Evolutionary conservation across 2,329 filamentous ascomycete genomes (phyloP).

Genomic region (Aotearoamyces nothofagi): DNA sequence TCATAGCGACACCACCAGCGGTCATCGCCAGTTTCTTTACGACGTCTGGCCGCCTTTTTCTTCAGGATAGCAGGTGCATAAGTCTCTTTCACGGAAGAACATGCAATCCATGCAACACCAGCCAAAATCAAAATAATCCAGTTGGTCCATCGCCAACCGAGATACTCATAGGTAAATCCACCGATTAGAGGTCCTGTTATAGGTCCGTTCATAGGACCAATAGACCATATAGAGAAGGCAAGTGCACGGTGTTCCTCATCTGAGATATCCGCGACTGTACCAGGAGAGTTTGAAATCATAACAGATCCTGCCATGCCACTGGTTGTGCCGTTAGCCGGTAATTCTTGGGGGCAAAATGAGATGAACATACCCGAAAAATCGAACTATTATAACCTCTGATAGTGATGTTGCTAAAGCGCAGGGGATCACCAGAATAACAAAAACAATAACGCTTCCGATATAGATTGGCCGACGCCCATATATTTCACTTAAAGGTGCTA

Average conservation of each 20-base stretch:
- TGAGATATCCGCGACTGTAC: conserved; percentile 73
- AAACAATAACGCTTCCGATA: conserved; percentile 45
- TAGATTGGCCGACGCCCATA: conserved; percentile 58
- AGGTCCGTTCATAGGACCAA: conserved; percentile 72
- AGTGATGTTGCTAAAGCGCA: conserved; percentile 55
- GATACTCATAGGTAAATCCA: conserved; percentile 60
- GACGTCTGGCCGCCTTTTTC: conserved; percentile 43
- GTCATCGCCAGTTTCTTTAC: conserved; percentile 54
- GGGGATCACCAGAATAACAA: conserved; percentile 55
- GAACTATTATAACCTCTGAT: conserved; percentile 49
- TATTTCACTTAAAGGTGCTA: conserved; percentile 61
- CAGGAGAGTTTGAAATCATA: conserved; percentile 72
- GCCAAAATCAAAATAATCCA: conserved; percentile 67
- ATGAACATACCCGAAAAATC: conserved; percentile 49
- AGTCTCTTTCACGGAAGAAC: conserved; percentile 53
- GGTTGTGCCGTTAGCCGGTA: conserved; percentile 14
- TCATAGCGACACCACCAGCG: conserved; percentile 75
- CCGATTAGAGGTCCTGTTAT: conserved; percentile 56
- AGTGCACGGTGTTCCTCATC: conserved; percentile 64
- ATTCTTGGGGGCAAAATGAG: background rate
- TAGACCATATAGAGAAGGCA: conserved; percentile 70
- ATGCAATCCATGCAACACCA: conserved; percentile 41
- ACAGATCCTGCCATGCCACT: conserved; percentile 57
- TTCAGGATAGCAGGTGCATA: conserved; percentile 60
- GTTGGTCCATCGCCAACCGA: conserved; percentile 81